Base-by-base conservation (phyloP, 2,329 filamentous ascomycete genomes). In the Verticillium tricorpus region DNA sequence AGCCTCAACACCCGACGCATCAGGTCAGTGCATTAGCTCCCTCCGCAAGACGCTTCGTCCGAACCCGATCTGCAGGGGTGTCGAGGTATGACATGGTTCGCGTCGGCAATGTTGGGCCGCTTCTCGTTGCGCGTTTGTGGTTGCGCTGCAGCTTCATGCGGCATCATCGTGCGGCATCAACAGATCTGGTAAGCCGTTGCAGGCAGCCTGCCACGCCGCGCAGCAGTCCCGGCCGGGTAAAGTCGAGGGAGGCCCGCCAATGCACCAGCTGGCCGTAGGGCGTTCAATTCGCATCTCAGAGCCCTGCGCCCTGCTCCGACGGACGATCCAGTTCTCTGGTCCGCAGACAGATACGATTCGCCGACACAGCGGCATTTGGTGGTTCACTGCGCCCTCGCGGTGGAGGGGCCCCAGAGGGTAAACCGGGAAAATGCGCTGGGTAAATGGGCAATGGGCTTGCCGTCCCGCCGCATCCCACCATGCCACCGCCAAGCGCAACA, bases 361-460 rank as follows among this genome's bases (percentile, higher is more conserved):
- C 19, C 5, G 9, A 22, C 8, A 50, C 25, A 19, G 45, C 45
- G n/a, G 40, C 45, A 50, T 22, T 22, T 11, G 19, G 19, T 50
- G 45, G 45, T 19, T 25, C 45, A 45, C 6, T 19, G 19, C 19
- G 19, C n/a, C 45, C n/a, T 22, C n/a, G 22, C 45, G 12, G 45
- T 45, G 39, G 39, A 45, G 45, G 45, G 19, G 45, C 37, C 37
- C 17, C 14, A 40, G 37, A 19, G 37, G 37, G 11, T 50, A 61
- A 60, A 54, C 64, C 62, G 65, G 64, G 59, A 66, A 64, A 66
- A 65, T 62, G 59, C 62, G 57, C 63, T 66, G 64, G 65, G 34
- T 66, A 66, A 66, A 66, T 66, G 59, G 58, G 45, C 45, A 50
- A 52, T 63, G 56, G 63, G 62, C 61, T 64, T 60, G 34, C 61